A percentile compares a stretch with the other conserved stretches of the same genome.
phyloP scores from a whole-genome alignment of 1,284 basidiomycete genomes.

The Leccinum griseonigrum region DNA sequence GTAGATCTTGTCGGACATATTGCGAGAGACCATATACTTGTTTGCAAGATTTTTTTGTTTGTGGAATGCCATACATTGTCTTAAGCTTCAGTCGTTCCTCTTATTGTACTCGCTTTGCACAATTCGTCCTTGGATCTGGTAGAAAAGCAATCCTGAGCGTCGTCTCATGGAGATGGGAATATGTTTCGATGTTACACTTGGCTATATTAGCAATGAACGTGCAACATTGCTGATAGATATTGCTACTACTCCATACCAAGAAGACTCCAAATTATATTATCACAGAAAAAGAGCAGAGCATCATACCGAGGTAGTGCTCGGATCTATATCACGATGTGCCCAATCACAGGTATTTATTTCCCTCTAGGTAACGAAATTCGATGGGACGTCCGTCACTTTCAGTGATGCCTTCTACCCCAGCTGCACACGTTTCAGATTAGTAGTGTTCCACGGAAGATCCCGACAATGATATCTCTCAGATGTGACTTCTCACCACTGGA shows the following conservation, averaged over 20 bases:
- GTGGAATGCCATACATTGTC: conserved; percentile 8
- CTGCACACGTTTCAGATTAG: conserved; percentile 36
- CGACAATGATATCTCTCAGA: too few species aligned
- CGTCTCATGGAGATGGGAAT: background rate
- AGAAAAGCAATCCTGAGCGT: conserved; percentile 8
- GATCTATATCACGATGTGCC: conserved; percentile 5
- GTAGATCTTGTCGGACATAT: conserved; percentile 10
- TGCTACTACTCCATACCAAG: too few species aligned
- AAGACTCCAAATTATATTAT: background rate
- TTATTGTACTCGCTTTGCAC: conserved; percentile 21
- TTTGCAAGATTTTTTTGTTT: conserved; percentile 9
- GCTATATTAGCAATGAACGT: conserved; percentile 26
- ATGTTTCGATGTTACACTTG: conserved; percentile 7
- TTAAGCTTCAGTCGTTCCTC: conserved; percentile 20
- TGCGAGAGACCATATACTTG: conserved; percentile 2
- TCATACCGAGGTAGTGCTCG: conserved; percentile 14
- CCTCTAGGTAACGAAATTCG: conserved; percentile 8
- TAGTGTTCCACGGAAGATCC: background rate
- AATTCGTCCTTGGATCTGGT: conserved; percentile 4
- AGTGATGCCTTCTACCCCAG: conserved; percentile 81
- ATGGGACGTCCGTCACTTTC: conserved; percentile 56
- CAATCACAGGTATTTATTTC: conserved; percentile 10
- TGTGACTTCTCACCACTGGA: too few species aligned
- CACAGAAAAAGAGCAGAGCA: conserved; percentile 4
- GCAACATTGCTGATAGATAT: conserved; percentile 29